Evolutionary conservation across 768 basidiomycete species (phyloP).

Genomic region (Suillus placidus): DNA sequence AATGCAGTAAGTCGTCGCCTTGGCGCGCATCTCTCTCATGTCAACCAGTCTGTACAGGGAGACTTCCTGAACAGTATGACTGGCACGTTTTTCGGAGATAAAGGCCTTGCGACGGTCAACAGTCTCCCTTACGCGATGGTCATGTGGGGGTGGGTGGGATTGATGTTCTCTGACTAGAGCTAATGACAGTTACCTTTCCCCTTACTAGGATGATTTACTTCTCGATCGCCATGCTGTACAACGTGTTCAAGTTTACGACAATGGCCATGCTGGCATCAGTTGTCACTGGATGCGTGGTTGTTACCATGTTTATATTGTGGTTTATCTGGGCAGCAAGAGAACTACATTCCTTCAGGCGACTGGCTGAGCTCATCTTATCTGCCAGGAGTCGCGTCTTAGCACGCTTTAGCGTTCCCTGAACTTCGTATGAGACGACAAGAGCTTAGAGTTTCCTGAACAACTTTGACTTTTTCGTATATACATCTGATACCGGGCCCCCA

Average conservation of each 20-base stretch:
- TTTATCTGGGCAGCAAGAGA: slow-evolving; percentile 8
- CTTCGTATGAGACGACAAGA: background rate
- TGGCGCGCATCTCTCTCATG: background rate
- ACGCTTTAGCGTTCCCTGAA: background rate
- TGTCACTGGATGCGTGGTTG: slow-evolving; percentile 1
- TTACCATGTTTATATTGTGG: slow-evolving; percentile 9
- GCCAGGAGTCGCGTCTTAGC: background rate
- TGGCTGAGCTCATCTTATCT: background rate
- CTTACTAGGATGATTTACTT: slow-evolving; percentile 15
- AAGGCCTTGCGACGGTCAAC: slow-evolving; percentile 49
- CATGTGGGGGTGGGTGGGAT: slow-evolving; percentile 51
- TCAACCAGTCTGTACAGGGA: background rate
- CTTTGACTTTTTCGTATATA: background rate
- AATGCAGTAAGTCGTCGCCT: slow-evolving; percentile 40
- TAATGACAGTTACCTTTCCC: background rate
- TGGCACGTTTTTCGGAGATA: slow-evolving; percentile 35
- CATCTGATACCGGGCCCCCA: background rate
- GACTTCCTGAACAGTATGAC: slow-evolving; percentile 15
- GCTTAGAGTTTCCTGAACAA: background rate
- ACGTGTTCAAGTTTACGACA: slow-evolving; percentile 3
- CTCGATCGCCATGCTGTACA: slow-evolving; percentile 1
- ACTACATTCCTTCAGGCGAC: background rate
- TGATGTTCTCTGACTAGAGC: no score
- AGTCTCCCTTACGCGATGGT: slow-evolving; percentile 53
- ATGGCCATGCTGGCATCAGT: background rate